Evolutionary conservation across 306 rosid species (phyloP), one percentile per base, ranked within the genome.

Genomic region (Quillaja saponaria): DNA sequence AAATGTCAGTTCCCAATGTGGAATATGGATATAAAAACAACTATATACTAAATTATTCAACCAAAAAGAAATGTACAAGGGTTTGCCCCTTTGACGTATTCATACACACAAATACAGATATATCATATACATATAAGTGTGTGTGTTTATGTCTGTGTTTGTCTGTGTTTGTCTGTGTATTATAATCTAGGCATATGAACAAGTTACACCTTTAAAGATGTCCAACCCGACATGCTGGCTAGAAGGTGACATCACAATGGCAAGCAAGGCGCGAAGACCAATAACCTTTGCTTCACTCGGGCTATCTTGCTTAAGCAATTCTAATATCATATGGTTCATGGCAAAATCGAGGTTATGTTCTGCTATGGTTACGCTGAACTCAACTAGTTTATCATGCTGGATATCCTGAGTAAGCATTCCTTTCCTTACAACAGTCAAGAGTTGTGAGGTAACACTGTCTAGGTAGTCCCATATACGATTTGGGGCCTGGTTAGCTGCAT

Each of bases 301-400:
- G 81, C 91, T 85, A 63, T 94, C 97, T 83, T 80, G 97, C 82
- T 87, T 94, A 64, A 94, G 82, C 77, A 94, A 76, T 82, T 94
- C 99, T 63, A 94, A 73, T 73, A 94, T 80, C 97, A 94, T 85
- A 83, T 94, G 97, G 71, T 90, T 94, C 99, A 94, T 87, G 39
- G 99, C 85, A 87, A 94, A 94, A 73, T 94, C 99, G 75, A 94
- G 96, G 72, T 87, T 94, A 72, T 94, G 99, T 58, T 87, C 99
- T 6, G 99, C 97, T 74, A 94, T 90, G 53, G 99, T 90, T 58
- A 87, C 99, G 75, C 97, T 90, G 73, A 94, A 90, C 66, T 94
- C 99, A 49, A 94, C 99, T 48, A 94, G 91, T 73, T 94, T 94
- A 87, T 89, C 99, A 71, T 94, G 99, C 75, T 94, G 99, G 66